Base-by-base conservation (phyloP, 495 filamentous ascomycete genomes). In the Neurospora sp. region DNA sequence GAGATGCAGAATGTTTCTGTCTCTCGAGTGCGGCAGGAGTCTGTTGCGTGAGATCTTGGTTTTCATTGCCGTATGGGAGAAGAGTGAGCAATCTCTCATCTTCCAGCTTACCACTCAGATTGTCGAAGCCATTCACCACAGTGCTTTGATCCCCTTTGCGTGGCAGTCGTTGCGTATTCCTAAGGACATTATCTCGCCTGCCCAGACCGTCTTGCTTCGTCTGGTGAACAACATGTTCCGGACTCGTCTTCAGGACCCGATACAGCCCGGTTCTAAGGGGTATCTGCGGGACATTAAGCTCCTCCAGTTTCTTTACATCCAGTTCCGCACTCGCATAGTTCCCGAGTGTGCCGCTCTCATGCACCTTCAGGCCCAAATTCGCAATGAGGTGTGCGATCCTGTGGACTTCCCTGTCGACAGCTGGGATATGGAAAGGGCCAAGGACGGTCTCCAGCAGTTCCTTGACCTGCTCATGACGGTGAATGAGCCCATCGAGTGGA, bases 71-170 rank as follows among this genome's bases (percentile, higher is more conserved):
- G 94, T 96, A 17, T 98, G 94, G 94, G 94, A 98, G 78, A 90
- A 97, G 73, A 90, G 90, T 17, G 94, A 98, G 76, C 91, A 94
- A 54, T 92, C 95, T 75, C 86, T 96, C 15, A 97, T 97, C 77
- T 97, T 96, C 84, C 94, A 95, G 81, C 91, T 97, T 81, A 98
- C 96, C 83, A 92, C 94, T 13, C 93, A 96, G 81, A 97, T 98
- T 73, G 93, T 98, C 84, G 93, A 97, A 77, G 92, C 94, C 0
- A 93, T 97, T 45, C 89, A 97, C 62, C 88, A 92, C 73, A 95
- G 94, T 76, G 92, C 92, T 11, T 85, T 98, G 21, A 91, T 98
- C 81, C 94, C 94, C 2, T 94, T 92, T 78, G 91, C 94, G 2
- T 98, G 95, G 85, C 91, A 93, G 73, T 90, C 92, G n/a, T 91